Evolutionary conservation across 2,329 filamentous ascomycete species (phyloP).

Genomic region (Periglandula ipomoeae): DNA sequence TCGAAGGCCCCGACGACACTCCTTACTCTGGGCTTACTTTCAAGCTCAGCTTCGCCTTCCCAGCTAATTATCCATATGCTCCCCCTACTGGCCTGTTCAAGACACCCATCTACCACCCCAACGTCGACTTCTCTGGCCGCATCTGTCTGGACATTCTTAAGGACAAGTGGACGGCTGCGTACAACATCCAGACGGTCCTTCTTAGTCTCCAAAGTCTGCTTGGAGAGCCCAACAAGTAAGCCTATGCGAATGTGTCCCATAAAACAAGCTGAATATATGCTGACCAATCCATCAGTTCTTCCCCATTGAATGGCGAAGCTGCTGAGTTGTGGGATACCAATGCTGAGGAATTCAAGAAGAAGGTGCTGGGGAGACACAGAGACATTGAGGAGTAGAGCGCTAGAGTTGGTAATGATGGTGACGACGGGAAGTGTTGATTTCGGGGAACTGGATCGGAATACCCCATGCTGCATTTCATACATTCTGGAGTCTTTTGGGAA

Average conservation of each 20-base stretch:
- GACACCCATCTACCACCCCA: conserved; percentile 98
- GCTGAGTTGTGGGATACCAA: conserved; percentile 94
- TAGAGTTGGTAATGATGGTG: no score
- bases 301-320: conserved; percentile 90
- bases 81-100: conserved; percentile 91
- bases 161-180: conserved; percentile 97
- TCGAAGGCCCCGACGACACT: conserved; percentile 82
- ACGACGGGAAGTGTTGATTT: no score
- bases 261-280: not conserved
- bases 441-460: conserved; percentile 8
- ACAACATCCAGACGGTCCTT: conserved; percentile 90
- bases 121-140: conserved; percentile 92
- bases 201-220: conserved; percentile 90
- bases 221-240: conserved; percentile 96
- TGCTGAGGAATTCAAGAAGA: conserved; percentile 75
- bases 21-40: conserved; percentile 82
- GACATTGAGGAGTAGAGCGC: conserved; percentile 49
- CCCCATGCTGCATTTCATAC: conserved; percentile 16
- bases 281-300: conserved; percentile 50
- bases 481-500: conserved; percentile 30
- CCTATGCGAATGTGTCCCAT: conserved; percentile 9
- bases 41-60: conserved; percentile 88
- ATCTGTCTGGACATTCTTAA: conserved; percentile 98
- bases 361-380: conserved; percentile 53
- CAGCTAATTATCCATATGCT: conserved; percentile 84